These are phyloP conservation scores for Picochlorum sp. DNA, from an alignment of 139 green algal species.

Conservation along the genomic window DNA sequence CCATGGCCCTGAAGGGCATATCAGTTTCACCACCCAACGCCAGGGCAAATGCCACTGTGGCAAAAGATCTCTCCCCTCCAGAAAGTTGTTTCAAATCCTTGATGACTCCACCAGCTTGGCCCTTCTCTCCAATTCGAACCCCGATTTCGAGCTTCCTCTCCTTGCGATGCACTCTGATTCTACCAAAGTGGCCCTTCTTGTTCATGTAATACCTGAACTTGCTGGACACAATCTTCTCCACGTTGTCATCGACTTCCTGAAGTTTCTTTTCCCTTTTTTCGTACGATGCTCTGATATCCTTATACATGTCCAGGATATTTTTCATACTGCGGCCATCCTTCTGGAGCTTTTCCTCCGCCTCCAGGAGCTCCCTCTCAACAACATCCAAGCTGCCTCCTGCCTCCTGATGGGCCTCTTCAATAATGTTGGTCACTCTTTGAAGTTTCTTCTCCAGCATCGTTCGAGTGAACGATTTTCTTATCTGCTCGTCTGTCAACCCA, in stretches of 20 bases:
- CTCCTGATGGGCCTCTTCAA: conserved; percentile 23
- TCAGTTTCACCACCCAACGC: conserved; percentile 67
- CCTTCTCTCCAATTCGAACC: conserved; percentile 18
- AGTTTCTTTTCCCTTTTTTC: conserved; percentile 2
- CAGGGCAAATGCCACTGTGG: conserved; percentile 80
- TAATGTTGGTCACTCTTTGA: conserved; percentile 22
- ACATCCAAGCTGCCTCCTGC: conserved; percentile 25
- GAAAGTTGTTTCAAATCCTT: conserved; percentile 53
- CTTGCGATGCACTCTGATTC: conserved; percentile 34
- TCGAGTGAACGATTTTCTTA: conserved; percentile 1
- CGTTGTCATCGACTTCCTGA: conserved; percentile 12
- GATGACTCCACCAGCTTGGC: conserved; percentile 10
- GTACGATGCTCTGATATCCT: not conserved
- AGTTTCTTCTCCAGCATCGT: conserved; percentile 21
- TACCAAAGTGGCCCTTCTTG: conserved; percentile 38
- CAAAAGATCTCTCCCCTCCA: conserved; percentile 83
- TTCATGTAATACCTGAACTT: conserved; percentile 32
- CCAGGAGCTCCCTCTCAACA: conserved; percentile 14
- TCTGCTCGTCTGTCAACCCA: conserved; percentile 15
- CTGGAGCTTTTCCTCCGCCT: conserved; percentile 3
- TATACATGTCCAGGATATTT: not conserved
- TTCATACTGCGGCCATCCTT: conserved; percentile 1
- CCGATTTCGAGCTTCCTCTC: conserved; percentile 7
- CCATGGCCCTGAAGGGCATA: conserved; percentile 68
- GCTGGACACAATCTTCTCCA: conserved; percentile 21